Evolutionary conservation across 148 eudicot genomes (phyloP).

Genomic region (Euryodendron excelsum): DNA sequence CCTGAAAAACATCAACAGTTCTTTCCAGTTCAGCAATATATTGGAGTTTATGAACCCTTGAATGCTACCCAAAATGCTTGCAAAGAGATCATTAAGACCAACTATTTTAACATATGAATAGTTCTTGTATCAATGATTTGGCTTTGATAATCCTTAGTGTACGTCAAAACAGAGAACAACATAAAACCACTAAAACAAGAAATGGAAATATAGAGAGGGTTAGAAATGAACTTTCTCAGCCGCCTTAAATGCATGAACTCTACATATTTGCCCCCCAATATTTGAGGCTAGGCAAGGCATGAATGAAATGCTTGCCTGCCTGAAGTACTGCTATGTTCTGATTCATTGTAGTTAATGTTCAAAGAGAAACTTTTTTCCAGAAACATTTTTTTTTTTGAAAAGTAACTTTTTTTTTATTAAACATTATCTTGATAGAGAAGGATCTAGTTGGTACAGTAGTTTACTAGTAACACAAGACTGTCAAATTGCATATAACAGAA

Average conservation of each 20-base stretch:
- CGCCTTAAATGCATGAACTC: not conserved
- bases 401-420: not conserved
- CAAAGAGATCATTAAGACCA: too few relatives aligned
- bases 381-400: too few relatives aligned
- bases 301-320: too few relatives aligned
- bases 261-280: not conserved
- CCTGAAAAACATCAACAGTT: too few relatives aligned
- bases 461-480: not conserved
- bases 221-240: not conserved
- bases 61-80: too few relatives aligned
- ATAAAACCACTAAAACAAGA: not conserved
- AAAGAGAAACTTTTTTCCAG: not conserved
- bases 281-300: not conserved
- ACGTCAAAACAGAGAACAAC: not conserved
- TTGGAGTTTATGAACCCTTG: too few relatives aligned
- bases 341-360: too few relatives aligned
- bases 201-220: not conserved
- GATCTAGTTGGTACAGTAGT: not conserved
- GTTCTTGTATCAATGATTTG: not conserved
- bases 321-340: too few relatives aligned
- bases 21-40: too few relatives aligned
- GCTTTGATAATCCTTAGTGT: not conserved
- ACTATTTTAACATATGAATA: too few relatives aligned
- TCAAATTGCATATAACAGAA: too few relatives aligned
- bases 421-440: not conserved